Evolutionary conservation across 305 asterid species (phyloP), one percentile per base, ranked within the genome.

Genomic region (Solanum hybrid): DNA sequence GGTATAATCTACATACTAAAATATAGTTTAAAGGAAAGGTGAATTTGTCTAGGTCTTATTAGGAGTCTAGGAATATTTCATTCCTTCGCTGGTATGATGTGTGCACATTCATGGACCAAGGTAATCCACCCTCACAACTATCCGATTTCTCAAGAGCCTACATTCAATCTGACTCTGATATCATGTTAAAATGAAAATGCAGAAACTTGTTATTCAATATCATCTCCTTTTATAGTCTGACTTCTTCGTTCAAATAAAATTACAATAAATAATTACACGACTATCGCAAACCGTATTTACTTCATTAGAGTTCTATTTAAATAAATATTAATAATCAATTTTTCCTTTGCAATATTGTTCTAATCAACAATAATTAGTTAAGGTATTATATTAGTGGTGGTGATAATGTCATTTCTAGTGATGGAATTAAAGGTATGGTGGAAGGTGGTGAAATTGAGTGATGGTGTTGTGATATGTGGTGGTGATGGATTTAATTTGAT

Each of bases 91-190:
- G 69, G 69, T 57, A 18, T 57, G 69, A 18, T 64, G 13, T 64
- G 14, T 64, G 28, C 74, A 22, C 74, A 64, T 64, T 64, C 14
- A n/a, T 64, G 74, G 12, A 22, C 12, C 29, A 22, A 22, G 74
- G 1, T 64, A n/a, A 0, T 64, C 74, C 28, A 64, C 29, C 74
- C 12, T 9, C 29, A 9, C 6, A 64, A 8, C 28, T 64, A 64
- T 22, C 6, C 28, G 29, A 2, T 9, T 64, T n/a, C 0, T 10
- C 0, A 11, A 9, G 6, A 64, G 5, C 2, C 3, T 3, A 3
- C 5, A 22, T 8, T n/a, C 0, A 0, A 22, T 9, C 3, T 64
- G 6, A 64, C 3, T 64, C 13, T 64, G 1, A 64, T 64, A 64
- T n/a, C 12, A 64, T 1, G 11, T 20, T 61, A 61, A 61, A 61